Conservation (phyloP, 257 asterid genomes). For the Solanum dulcamara region DNA sequence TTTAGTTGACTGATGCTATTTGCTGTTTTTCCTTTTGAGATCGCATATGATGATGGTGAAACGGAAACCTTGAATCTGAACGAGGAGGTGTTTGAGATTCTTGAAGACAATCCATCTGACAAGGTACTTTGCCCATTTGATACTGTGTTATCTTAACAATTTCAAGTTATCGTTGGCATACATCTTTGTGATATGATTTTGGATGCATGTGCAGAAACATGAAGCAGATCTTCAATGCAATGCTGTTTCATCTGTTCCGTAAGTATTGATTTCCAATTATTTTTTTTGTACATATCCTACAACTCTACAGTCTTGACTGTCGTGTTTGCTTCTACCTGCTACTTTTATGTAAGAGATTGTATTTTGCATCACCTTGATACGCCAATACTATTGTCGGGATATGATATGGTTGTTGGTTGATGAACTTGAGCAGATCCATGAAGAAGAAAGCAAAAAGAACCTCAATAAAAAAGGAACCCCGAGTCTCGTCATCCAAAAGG, state of each 20-base stretch:
- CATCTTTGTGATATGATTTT: conserved; percentile 1
- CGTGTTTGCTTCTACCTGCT: background rate
- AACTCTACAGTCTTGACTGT: background rate
- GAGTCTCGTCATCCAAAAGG: background rate
- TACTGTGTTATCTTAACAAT: background rate
- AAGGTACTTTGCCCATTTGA: conserved; percentile 1
- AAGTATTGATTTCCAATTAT: background rate
- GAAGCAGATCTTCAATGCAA: background rate
- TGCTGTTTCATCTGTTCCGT: conserved; percentile 8
- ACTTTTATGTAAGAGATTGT: background rate
- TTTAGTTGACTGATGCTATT: background rate
- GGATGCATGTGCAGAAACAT: conserved; percentile 9
- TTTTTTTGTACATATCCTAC: background rate
- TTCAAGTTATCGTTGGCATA: background rate
- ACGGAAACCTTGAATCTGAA: conserved; percentile 28
- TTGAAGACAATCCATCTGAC: conserved; percentile 6
- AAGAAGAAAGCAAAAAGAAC: background rate
- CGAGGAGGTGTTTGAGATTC: conserved; percentile 19
- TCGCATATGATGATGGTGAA: conserved; percentile 27
- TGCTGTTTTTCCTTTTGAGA: conserved; percentile 13
- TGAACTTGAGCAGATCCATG: background rate
- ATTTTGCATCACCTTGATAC: background rate
- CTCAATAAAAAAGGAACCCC: background rate
- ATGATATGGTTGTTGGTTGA: background rate
- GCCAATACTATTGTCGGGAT: background rate